These are phyloP conservation scores for Auricularia sp. DNA, from an alignment of 768 basidiomycete genomes.

Conservation along the genomic window DNA sequence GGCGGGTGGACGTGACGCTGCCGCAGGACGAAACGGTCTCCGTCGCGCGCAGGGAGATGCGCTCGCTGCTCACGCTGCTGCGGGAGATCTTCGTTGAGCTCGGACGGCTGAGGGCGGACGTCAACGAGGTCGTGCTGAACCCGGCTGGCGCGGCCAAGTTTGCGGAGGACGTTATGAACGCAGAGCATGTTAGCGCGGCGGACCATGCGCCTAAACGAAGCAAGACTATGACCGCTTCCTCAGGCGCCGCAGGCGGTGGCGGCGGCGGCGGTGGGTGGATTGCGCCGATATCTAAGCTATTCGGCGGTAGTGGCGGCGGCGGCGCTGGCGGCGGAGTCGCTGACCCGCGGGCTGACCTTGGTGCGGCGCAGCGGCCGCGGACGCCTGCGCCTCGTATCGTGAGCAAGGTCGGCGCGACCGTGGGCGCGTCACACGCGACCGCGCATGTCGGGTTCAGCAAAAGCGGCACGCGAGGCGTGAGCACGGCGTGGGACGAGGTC, in stretches of 20 bases:
- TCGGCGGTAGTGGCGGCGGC: slow-evolving; percentile 29
- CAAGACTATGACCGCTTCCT: slow-evolving; percentile 7
- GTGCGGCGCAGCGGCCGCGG: not conserved
- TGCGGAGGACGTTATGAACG: slow-evolving; percentile 59
- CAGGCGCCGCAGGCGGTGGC: slow-evolving; percentile 2
- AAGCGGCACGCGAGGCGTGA: slow-evolving; percentile 46
- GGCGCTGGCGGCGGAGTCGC: slow-evolving; percentile 12
- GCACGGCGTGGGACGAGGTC: slow-evolving; percentile 29
- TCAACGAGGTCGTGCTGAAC: slow-evolving; percentile 88
- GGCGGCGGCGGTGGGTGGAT: slow-evolving; percentile 54
- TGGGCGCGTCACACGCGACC: slow-evolving; percentile 80
- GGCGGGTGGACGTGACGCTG: slow-evolving; percentile 29
- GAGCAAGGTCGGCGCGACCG: slow-evolving; percentile 75
- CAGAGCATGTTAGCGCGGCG: slow-evolving; percentile 33
- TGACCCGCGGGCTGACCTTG: slow-evolving; percentile 11
- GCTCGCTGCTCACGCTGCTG: slow-evolving; percentile 71
- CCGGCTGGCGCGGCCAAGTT: slow-evolving; percentile 64
- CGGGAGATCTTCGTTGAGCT: slow-evolving; percentile 78
- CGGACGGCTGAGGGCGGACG: slow-evolving; percentile 63
- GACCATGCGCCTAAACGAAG: slow-evolving; percentile 18
- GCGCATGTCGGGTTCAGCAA: slow-evolving; percentile 91
- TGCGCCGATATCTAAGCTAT: slow-evolving; percentile 75
- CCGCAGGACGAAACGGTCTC: slow-evolving; percentile 63
- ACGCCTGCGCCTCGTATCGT: slow-evolving; percentile 36
- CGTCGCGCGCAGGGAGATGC: slow-evolving; percentile 65